phyloP scores from a whole-genome alignment of 2,329 filamentous ascomycete species.

The Corynespora cassiicola region DNA sequence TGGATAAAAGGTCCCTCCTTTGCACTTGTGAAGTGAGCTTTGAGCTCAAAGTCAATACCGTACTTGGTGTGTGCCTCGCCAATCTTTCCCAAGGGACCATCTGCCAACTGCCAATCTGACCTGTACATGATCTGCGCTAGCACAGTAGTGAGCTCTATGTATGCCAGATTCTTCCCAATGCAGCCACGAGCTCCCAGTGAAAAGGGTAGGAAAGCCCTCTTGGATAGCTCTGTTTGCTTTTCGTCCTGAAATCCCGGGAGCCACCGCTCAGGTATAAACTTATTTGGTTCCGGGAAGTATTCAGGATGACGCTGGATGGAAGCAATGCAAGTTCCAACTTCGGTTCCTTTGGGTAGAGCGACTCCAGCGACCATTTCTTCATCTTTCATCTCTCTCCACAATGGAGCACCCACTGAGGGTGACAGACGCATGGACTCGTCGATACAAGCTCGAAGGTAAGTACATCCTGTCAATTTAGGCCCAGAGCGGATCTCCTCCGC shows the following conservation, averaged over 20 bases:
- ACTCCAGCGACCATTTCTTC: not conserved
- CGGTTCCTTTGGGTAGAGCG: constrained; percentile 1
- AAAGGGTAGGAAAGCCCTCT: constrained; percentile 7
- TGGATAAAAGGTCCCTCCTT: constrained; percentile 5
- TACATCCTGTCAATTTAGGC: constrained; percentile 13
- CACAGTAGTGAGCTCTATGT: constrained; percentile 7
- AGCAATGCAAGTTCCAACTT: not conserved
- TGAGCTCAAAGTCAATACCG: constrained; percentile 3
- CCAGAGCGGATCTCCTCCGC: constrained; percentile 22
- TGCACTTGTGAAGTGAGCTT: constrained; percentile 4
- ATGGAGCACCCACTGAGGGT: constrained; percentile 19
- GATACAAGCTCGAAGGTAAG: constrained; percentile 30
- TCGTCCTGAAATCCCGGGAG: constrained; percentile 1
- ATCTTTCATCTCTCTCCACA: constrained; percentile 18
- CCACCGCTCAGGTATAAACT: constrained; percentile 9
- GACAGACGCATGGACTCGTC: constrained; percentile 31
- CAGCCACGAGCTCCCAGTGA: constrained; percentile 8
- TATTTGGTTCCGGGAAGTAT: constrained; percentile 7
- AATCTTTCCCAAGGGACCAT: constrained; percentile 1
- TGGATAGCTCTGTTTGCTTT: not conserved
- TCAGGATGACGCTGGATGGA: constrained; percentile 2
- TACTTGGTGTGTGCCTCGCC: not conserved
- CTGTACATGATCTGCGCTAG: constrained; percentile 6
- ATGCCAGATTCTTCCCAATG: constrained; percentile 7
- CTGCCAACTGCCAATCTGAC: constrained; percentile 4